Evolutionary conservation across 2,329 filamentous ascomycete genomes (phyloP).

Genomic region (Trichoderma polysporum): DNA sequence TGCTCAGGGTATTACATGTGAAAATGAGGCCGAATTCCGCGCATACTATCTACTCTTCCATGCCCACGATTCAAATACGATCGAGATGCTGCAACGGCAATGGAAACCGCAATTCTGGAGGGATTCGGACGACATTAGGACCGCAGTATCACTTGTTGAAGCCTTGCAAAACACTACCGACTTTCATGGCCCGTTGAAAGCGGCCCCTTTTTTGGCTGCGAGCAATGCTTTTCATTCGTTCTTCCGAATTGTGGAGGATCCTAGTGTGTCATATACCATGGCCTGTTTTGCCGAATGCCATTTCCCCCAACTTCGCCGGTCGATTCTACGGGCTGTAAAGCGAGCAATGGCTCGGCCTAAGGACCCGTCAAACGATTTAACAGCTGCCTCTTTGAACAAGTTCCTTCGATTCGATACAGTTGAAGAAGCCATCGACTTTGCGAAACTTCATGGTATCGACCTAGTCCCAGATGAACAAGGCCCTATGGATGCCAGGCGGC

Average conservation of each 20-base stretch:
- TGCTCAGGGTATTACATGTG: conserved; percentile 55
- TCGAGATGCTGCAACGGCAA: conserved; percentile 52
- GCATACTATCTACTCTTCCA: conserved; percentile 65
- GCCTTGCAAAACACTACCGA: conserved; percentile 58
- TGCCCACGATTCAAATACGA: conserved; percentile 56
- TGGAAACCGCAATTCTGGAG: conserved; percentile 58
- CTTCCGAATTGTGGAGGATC: conserved; percentile 59
- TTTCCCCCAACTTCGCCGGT: conserved; percentile 60
- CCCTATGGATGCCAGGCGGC: conserved; percentile 37
- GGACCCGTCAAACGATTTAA: conserved; percentile 60
- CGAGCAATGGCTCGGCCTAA: conserved; percentile 56
- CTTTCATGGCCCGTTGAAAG: conserved; percentile 56
- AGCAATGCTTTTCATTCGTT: conserved; percentile 53
- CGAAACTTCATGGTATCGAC: conserved; percentile 55
- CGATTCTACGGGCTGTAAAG: conserved; percentile 56
- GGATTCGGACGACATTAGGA: conserved; percentile 58
- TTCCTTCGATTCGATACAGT: conserved; percentile 67
- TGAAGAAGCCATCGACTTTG: conserved; percentile 64
- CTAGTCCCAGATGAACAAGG: conserved; percentile 44
- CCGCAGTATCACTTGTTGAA: conserved; percentile 60
- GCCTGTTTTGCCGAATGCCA: conserved; percentile 69
- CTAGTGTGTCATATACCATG: conserved; percentile 64
- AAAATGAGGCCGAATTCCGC: conserved; percentile 65
- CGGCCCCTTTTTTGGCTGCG: conserved; percentile 49
- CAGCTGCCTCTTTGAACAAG: conserved; percentile 53